Evolutionary conservation across 306 rosid genomes (phyloP).

Genomic region (Medicago truncatula): MtrunA17r5.0-ANR NC_053042.1:42809001-42809500

Average conservation of each 20-base stretch:
- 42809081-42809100: not conserved
- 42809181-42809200: slow-evolving; percentile 12
- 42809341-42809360: slow-evolving; percentile 59
- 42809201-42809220: slow-evolving; percentile 17
- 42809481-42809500: slow-evolving; percentile 73
- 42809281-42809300: slow-evolving; percentile 37
- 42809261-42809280: slow-evolving; percentile 42
- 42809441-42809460: slow-evolving; percentile 88
- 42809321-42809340: slow-evolving; percentile 38
- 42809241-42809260: slow-evolving; percentile 34
- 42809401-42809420: slow-evolving; percentile 67
- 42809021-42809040: too few relatives aligned
- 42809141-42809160: slow-evolving; percentile 25
- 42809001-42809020: too few relatives aligned
- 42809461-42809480: slow-evolving; percentile 96
- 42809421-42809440: slow-evolving; percentile 89
- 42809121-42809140: slow-evolving; percentile 2
- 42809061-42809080: too few relatives aligned
- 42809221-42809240: slow-evolving; percentile 15
- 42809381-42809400: slow-evolving; percentile 65
- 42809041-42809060: too few relatives aligned
- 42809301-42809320: slow-evolving; percentile 35
- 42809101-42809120: slow-evolving; percentile 13
- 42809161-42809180: slow-evolving; percentile 22
- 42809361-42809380: slow-evolving; percentile 61